These are phyloP conservation scores for Dactylorhiza incarnata DNA, from an alignment of 106 monocot genomes.

Conservation along the genomic window DNA sequence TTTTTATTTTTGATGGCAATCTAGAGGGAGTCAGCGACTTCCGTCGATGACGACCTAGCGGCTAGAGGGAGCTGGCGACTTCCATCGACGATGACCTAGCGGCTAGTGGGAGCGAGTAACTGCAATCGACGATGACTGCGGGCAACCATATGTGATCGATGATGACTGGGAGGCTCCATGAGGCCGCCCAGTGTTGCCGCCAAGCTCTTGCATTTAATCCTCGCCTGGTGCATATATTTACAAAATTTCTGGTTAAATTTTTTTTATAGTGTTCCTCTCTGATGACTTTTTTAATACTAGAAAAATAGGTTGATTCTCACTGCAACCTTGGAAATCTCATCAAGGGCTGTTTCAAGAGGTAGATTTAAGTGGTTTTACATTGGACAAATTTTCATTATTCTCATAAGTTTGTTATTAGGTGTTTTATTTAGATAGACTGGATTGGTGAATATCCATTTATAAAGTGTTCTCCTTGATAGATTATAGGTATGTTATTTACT, in stretches of 20 bases:
- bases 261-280: neutral
- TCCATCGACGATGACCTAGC: too few relatives aligned
- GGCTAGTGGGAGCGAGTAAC: too few relatives aligned
- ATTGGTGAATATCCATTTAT: neutral
- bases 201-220: slow-evolving; percentile 89
- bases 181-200: slow-evolving; percentile 84
- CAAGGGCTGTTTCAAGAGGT: slow-evolving; percentile 88
- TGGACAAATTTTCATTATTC: too few relatives aligned
- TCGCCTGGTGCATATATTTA: slow-evolving; percentile 37
- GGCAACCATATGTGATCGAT: too few relatives aligned
- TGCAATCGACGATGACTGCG: too few relatives aligned
- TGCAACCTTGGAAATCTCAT: slow-evolving; percentile 91
- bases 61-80: too few relatives aligned
- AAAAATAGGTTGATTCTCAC: slow-evolving; percentile 86
- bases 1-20: too few relatives aligned
- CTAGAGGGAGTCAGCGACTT: too few relatives aligned
- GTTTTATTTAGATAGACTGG: neutral
- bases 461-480: neutral
- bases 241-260: neutral
- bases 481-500: too few relatives aligned
- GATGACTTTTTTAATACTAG: neutral
- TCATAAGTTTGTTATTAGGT: neutral
- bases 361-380: slow-evolving; percentile 2
- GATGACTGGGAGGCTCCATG: slow-evolving; percentile 80
- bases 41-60: too few relatives aligned